Evolutionary conservation across 371 early-diverging fungal species (phyloP), one percentile per base, ranked within the genome.

Genomic region (Mucor mucedo): DNA sequence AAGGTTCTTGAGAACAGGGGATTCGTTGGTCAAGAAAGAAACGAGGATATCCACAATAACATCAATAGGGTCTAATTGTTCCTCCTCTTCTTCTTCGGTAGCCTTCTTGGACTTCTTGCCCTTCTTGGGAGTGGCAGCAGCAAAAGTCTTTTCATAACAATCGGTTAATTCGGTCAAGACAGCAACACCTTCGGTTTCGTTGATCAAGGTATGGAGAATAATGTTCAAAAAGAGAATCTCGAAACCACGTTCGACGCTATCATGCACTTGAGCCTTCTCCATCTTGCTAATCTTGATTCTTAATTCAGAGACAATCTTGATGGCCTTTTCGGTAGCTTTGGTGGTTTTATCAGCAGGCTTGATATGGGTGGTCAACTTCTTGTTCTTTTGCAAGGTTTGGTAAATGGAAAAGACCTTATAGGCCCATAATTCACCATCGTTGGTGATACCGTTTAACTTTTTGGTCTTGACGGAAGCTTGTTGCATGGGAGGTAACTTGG

Each of bases 41-140:
- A 98, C 77, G 60, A 96, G 77, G 39, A 95, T 89, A 81, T 97
- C 98, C 5, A 95, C 84, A 64, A 97, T 82, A 35, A 96, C 97
- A 64, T 96, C 96, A 39, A 93, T 84, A 3, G 96, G 93, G 52
- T 89, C 80, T 11, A 85, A 90, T 59, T 88, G 88, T 28, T 84
- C 85, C 14, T 87, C 86, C 14, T 80, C 72, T 0, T 79, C 87
- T 21, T 73, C 68, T 16, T 52, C 63, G 7, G 21, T 21, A 21
- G 52, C 40, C 29, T 62, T 50, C 49, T 75, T 71, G 32, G 57
- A 60, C 57, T 71, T 66, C 69, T 64, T 69, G 30, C 39, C 49
- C 28, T 71, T 69, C 55, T 72, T 70, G 13, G 45, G 54, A 50
- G 58, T 79, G 68, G 83, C 80, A 60, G 80, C 83, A 35, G 69